Conservation (phyloP, 1,284 basidiomycete genomes). For the Sanghuangporus sanghuang region DNA sequence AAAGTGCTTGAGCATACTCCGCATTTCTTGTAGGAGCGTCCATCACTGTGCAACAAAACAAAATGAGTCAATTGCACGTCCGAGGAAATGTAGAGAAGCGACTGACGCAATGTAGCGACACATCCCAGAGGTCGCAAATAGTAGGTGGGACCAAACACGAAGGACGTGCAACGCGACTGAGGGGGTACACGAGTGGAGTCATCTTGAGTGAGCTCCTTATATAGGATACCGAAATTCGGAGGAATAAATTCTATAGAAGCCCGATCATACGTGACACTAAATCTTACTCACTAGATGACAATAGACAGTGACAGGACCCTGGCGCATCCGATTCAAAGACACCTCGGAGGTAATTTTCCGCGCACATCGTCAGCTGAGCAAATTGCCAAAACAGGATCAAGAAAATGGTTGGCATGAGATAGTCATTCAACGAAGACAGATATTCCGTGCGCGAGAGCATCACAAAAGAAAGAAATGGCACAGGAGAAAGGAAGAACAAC, state of each 20-base stretch:
- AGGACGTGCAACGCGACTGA: not conserved
- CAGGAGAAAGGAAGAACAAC: too few species aligned
- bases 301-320: not conserved
- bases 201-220: not conserved
- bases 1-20: constrained; percentile 2
- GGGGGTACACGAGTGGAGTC: not conserved
- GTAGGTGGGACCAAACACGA: not conserved
- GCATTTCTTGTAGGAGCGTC: constrained; percentile 15
- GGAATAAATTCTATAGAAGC: not conserved
- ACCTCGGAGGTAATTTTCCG: too few species aligned
- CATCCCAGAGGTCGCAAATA: constrained; percentile 1
- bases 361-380: not conserved
- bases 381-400: not conserved
- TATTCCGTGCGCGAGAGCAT: too few species aligned
- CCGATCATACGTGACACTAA: constrained; percentile 3
- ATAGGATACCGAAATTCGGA: not conserved
- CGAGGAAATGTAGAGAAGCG: not conserved
- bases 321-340: not conserved
- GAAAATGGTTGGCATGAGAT: not conserved
- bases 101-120: constrained; percentile 18
- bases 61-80: not conserved
- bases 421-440: too few species aligned
- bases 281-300: constrained; percentile 4
- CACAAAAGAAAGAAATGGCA: too few species aligned
- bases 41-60: constrained; percentile 5